phyloP scores from a whole-genome alignment of 106 monocot genomes.

The Hemerocallis citrina region DNA sequence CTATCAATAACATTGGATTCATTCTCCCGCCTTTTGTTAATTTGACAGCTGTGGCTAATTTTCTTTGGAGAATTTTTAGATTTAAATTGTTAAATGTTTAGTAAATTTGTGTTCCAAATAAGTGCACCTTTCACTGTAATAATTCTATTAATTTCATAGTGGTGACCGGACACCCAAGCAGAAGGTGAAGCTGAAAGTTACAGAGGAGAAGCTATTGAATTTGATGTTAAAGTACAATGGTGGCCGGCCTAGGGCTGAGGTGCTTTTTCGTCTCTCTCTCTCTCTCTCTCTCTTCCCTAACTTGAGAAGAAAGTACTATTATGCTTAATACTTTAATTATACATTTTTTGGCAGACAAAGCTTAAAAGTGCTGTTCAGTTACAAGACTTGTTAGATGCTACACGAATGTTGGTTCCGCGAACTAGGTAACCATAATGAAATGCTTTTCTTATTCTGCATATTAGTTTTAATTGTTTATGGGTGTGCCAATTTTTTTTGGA shows the following conservation, averaged over 20 bases:
- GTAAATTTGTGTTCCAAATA: neutral
- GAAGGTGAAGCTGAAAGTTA: constrained; percentile 97
- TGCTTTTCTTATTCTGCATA: neutral
- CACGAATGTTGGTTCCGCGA: constrained; percentile 81
- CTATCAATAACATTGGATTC: too few relatives aligned
- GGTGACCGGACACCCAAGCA: constrained; percentile 99
- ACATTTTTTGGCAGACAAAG: constrained; percentile 65
- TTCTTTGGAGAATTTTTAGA: too few relatives aligned
- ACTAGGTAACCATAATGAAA: constrained; percentile 39
- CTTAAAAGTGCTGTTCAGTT: constrained; percentile 99
- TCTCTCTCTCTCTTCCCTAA: neutral
- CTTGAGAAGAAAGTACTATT: neutral
- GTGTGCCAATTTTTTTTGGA: neutral
- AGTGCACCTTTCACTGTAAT: constrained; percentile 1
- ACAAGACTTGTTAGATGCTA: constrained; percentile 97
- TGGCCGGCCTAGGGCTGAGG: constrained; percentile 85
- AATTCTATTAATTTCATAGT: constrained; percentile 25
- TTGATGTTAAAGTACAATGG: constrained; percentile 98
- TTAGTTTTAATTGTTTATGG: neutral
- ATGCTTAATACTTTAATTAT: neutral
- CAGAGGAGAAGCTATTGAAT: constrained; percentile 93
- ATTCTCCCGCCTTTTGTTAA: too few relatives aligned
- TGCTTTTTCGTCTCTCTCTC: constrained; percentile 16
- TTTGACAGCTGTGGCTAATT: too few relatives aligned
- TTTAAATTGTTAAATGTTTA: too few relatives aligned